These are phyloP conservation scores for Claviceps maximensis DNA, from an alignment of 2,329 filamentous ascomycete species.

Conservation along the genomic window DNA sequence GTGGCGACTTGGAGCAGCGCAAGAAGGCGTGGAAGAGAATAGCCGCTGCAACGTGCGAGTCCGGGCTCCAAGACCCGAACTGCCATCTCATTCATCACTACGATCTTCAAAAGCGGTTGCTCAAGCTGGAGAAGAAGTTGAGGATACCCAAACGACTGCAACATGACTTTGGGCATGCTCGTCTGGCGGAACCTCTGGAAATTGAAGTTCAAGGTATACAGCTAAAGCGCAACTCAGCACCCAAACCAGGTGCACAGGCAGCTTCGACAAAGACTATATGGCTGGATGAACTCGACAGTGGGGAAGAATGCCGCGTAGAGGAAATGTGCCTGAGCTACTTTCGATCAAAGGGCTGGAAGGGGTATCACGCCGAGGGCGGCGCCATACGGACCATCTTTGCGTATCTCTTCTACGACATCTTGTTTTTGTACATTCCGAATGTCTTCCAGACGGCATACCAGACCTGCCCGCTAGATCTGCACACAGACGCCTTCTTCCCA, in stretches of 20 bases:
- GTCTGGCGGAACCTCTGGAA: conserved; percentile 61
- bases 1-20: conserved; percentile 33
- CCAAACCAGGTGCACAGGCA: conserved; percentile 25
- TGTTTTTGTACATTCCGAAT: conserved; percentile 88
- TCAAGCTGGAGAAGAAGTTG: conserved; percentile 75
- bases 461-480: conserved; percentile 81
- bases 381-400: conserved; percentile 84
- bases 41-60: conserved; percentile 70
- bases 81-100: conserved; percentile 91
- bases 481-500: conserved; percentile 85
- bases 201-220: conserved; percentile 66
- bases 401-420: conserved; percentile 83
- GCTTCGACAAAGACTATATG: conserved; percentile 66
- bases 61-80: conserved; percentile 71
- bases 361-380: conserved; percentile 84
- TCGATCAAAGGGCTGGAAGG: conserved; percentile 74
- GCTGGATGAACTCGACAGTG: conserved; percentile 61
- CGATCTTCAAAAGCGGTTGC: conserved; percentile 85
- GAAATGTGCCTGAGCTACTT: conserved; percentile 88
- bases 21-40: conserved; percentile 74
- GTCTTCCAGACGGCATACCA: conserved; percentile 96
- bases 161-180: conserved; percentile 84
- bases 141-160: conserved; percentile 75
- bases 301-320: conserved; percentile 75
- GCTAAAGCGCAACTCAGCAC: conserved; percentile 46